Percentiles rank a stretch among this genome's conserved stretches.
These are phyloP conservation scores for Lathyrus sativus DNA, from an alignment of 306 rosid genomes.

Conservation along the genomic window DNA sequence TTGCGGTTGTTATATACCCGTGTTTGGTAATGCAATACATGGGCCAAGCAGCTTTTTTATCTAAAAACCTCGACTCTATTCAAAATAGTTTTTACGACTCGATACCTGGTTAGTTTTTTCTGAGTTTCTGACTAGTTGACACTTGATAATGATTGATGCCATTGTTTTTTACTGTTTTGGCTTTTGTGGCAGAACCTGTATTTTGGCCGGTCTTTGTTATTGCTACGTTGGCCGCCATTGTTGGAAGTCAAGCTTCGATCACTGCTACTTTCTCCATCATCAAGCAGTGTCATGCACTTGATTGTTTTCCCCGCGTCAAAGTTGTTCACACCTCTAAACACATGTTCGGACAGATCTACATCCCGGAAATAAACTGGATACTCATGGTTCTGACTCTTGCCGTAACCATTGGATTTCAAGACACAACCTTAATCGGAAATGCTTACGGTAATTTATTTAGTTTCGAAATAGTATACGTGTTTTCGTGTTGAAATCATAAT, in stretches of 20 bases:
- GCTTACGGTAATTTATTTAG: conserved; percentile 63
- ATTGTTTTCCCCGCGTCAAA: conserved; percentile 35
- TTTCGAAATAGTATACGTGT: not conserved
- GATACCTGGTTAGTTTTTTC: conserved; percentile 68
- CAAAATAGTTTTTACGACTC: conserved; percentile 66
- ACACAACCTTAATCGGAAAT: conserved; percentile 73
- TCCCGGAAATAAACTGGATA: conserved; percentile 92
- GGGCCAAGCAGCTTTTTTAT: conserved; percentile 90
- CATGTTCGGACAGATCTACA: conserved; percentile 80
- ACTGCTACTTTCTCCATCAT: conserved; percentile 85
- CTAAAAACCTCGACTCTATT: conserved; percentile 51
- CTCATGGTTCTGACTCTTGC: conserved; percentile 83
- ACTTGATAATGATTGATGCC: conserved; percentile 32
- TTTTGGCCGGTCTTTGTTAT: conserved; percentile 83
- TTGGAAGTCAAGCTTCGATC: conserved; percentile 87
- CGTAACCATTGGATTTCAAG: conserved; percentile 76
- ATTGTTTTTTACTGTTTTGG: conserved; percentile 20
- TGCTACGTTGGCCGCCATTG: conserved; percentile 75
- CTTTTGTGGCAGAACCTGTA: conserved; percentile 52
- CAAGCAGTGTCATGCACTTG: conserved; percentile 87
- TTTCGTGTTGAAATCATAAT: not conserved
- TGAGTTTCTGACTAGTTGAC: conserved; percentile 26
- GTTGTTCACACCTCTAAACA: conserved; percentile 54
- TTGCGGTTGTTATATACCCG: conserved; percentile 70
- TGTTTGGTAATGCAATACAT: conserved; percentile 87